These are phyloP conservation scores for Ilex asprella DNA, from an alignment of 257 asterid species.

Conservation along the genomic window DNA sequence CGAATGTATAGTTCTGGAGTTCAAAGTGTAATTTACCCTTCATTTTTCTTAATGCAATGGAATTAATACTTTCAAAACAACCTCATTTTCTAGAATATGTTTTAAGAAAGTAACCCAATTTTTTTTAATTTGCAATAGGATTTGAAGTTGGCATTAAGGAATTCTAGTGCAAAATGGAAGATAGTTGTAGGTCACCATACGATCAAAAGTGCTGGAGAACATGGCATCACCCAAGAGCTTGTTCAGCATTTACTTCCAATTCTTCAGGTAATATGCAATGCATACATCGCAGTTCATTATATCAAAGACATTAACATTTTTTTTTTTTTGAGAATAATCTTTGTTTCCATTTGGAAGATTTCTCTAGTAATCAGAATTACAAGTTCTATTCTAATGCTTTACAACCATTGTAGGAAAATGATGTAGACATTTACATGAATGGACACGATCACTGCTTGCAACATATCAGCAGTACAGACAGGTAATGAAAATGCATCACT, in stretches of 20 bases:
- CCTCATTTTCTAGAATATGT: neutral
- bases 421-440: slow-evolving; percentile 40
- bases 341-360: slow-evolving; percentile 13
- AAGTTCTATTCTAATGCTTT: no score
- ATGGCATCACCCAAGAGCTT: neutral
- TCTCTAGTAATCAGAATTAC: no score
- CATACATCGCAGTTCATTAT: neutral
- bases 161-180: neutral
- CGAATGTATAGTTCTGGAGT: neutral
- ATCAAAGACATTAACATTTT: no score
- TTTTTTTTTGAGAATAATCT: neutral
- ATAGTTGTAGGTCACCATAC: neutral
- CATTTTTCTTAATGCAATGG: neutral
- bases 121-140: neutral
- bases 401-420: slow-evolving; percentile 9
- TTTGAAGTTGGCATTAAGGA: neutral
- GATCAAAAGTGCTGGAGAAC: neutral
- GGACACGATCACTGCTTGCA: slow-evolving; percentile 52
- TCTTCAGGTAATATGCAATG: neutral
- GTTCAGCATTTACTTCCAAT: neutral
- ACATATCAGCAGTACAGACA: slow-evolving; percentile 31
- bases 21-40: neutral
- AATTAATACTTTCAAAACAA: neutral
- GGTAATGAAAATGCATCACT: slow-evolving; percentile 10
- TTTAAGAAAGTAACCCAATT: no score